Base-by-base conservation (phyloP, 2,329 filamentous ascomycete species). In the Chrysoporthe cubensis region DNA sequence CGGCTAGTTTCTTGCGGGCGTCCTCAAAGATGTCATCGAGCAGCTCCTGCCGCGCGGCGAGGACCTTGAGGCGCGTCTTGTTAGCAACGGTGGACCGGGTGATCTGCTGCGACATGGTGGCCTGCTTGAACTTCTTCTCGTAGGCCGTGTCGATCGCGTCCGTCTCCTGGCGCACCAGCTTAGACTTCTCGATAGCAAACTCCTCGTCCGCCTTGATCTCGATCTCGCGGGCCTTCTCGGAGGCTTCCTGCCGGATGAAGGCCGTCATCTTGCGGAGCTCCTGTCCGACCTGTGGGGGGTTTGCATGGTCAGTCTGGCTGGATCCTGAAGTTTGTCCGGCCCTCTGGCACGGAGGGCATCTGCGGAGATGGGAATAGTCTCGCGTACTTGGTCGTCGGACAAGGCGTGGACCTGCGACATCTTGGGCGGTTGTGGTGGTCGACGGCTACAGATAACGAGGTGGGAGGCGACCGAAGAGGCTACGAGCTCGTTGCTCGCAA, bases 231-330 rank as follows among this genome's bases (percentile, higher is more conserved):
- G 94, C 94, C 83, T 99, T 99, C 80, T 99, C 96, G 77, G 91
- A 88, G 69, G 96, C 96, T 85, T 99, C 96, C 84, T 98, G 96
- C 81, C 94, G 93, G 89, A 99, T 99, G 88, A 99, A 99, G 79
- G 94, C 95, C 69, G 96, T 98, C 96, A 99, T 99, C 89, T 99
- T 99, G 87, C 93, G 94, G 83, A 99, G 92, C 89, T 99, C 96
- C 83, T 93, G 90, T 83, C 92, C 90, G 87, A 99, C 96, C 94
- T 98, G 80, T 40, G 57, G 65, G 71, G 69, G 69, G n/a, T 9
- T 40, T 16, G 52, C 65, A 62, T 67, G 44, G 61, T 69, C 60
- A 67, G 67, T 59, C 61, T 69, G 5, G 44, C 13, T 44, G 18
- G 8, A 3, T 26, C 11, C 13, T 18, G 66, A 68, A 69, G 66